Conservation (phyloP, 768 basidiomycete species). For the Tulasnella sp. region DNA sequence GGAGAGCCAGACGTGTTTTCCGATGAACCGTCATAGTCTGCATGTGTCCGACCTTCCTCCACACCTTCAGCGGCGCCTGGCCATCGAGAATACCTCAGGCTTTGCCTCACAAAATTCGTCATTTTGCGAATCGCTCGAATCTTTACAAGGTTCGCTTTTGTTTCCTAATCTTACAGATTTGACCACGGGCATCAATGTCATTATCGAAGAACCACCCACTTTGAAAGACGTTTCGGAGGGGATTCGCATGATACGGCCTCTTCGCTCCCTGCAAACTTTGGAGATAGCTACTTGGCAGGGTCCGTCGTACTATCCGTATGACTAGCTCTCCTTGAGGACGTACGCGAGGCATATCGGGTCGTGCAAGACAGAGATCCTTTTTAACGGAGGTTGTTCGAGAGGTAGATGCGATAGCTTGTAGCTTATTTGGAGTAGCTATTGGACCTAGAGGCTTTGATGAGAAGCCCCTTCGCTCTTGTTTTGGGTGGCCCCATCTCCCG, state of each 20-base stretch:
- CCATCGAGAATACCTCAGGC: not conserved
- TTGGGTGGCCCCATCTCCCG: too few species aligned
- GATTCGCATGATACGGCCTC: not conserved
- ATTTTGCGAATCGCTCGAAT: not conserved
- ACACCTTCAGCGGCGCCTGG: not conserved
- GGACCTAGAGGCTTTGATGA: too few species aligned
- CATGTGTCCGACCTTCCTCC: not conserved
- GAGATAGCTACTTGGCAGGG: not conserved
- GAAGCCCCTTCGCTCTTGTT: too few species aligned
- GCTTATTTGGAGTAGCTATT: too few species aligned
- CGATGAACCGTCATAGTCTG: not conserved
- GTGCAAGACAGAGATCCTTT: too few species aligned
- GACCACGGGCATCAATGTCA: too few species aligned
- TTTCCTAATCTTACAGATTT: not conserved
- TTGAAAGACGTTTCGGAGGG: not conserved
- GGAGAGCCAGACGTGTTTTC: not conserved
- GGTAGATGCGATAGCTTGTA: too few species aligned
- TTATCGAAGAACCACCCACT: too few species aligned
- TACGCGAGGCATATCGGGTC: not conserved
- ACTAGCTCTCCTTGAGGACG: too few species aligned
- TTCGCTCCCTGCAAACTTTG: not conserved
- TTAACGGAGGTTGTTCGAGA: too few species aligned
- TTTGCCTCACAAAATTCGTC: not conserved
- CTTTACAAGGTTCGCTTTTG: not conserved
- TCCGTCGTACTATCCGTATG: too few species aligned